Evolutionary conservation across 225 moss, liverwort and hornwort species (phyloP).

Genomic region (Polytrichum formosum): DNA sequence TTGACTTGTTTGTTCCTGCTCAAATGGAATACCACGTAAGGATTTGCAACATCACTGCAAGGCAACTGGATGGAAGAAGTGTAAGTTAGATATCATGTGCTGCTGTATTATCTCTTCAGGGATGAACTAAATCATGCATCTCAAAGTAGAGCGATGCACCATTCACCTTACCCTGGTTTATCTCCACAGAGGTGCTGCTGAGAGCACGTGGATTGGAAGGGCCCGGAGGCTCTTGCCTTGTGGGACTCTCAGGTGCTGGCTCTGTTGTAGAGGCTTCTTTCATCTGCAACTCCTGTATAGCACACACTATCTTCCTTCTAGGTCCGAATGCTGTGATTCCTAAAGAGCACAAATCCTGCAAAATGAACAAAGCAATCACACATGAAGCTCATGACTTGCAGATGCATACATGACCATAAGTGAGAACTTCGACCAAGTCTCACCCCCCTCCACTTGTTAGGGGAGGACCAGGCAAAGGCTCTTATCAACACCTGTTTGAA

Average conservation of each 20-base stretch:
- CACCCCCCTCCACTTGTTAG: too few species aligned
- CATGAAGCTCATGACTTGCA: too few species aligned
- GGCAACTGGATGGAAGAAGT: conserved; percentile 1
- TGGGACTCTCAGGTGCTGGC: conserved; percentile 5
- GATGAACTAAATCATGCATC: conserved; percentile 4
- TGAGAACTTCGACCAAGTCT: too few species aligned
- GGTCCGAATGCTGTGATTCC: conserved; percentile 87
- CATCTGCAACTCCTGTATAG: conserved; percentile 62
- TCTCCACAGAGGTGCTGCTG: conserved; percentile 12
- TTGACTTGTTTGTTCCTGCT: conserved; percentile 45
- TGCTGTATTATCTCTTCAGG: too few species aligned
- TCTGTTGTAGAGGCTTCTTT: conserved; percentile 11
- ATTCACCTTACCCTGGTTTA: conserved; percentile 22
- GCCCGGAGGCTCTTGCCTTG: conserved; percentile 15
- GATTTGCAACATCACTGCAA: background rate
- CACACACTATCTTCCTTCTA: conserved; percentile 81
- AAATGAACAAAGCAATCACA: background rate
- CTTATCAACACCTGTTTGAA: too few species aligned
- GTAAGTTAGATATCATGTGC: background rate
- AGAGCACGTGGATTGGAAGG: conserved; percentile 22
- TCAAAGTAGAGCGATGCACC: conserved; percentile 5
- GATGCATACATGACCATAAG: too few species aligned
- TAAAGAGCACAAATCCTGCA: conserved; percentile 74
- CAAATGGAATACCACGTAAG: background rate
- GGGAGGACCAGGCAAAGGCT: too few species aligned